Evolutionary conservation across 2,329 filamentous ascomycete genomes (phyloP).

Genomic region (Ophiostoma tasmaniense): DNA sequence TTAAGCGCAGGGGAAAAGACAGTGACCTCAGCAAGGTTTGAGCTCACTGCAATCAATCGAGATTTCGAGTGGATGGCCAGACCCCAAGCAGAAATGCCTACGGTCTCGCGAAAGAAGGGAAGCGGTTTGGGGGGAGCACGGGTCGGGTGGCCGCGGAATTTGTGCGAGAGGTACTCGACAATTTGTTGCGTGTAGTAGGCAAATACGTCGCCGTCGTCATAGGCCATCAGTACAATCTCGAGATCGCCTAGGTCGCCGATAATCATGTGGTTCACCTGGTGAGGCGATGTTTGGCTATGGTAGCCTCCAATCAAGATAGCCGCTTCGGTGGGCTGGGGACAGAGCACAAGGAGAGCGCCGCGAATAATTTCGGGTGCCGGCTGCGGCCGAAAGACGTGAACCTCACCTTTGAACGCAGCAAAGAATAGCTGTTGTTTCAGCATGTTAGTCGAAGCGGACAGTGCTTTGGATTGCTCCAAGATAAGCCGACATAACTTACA

Average conservation of each 20-base stretch:
- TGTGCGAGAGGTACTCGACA: constrained; percentile 33
- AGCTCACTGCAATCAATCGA: constrained; percentile 77
- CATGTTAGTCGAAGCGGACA: not conserved
- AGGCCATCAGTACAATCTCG: constrained; percentile 60
- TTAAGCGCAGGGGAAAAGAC: constrained; percentile 42
- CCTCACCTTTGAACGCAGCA: constrained; percentile 46
- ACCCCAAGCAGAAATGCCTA: constrained; percentile 78
- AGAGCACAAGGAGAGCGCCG: constrained; percentile 43
- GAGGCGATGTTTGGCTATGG: constrained; percentile 38
- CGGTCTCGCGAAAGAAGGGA: constrained; percentile 66
- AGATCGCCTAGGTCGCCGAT: constrained; percentile 60
- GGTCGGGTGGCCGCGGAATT: not conserved
- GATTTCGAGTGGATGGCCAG: constrained; percentile 71
- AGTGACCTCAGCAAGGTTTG: constrained; percentile 55
- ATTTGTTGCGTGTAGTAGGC: constrained; percentile 57
- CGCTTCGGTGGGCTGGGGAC: constrained; percentile 34
- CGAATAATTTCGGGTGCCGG: constrained; percentile 42
- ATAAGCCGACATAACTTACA: constrained; percentile 27
- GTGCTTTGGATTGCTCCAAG: not conserved
- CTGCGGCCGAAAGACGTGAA: constrained; percentile 49
- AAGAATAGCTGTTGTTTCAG: constrained; percentile 47
- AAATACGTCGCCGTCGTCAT: constrained; percentile 67
- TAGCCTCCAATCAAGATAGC: constrained; percentile 39
- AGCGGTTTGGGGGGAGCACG: not conserved
- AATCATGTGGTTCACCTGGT: constrained; percentile 61